These are phyloP conservation scores for Termitomyces sp. DNA, from an alignment of 768 basidiomycete species.

Conservation along the genomic window DNA sequence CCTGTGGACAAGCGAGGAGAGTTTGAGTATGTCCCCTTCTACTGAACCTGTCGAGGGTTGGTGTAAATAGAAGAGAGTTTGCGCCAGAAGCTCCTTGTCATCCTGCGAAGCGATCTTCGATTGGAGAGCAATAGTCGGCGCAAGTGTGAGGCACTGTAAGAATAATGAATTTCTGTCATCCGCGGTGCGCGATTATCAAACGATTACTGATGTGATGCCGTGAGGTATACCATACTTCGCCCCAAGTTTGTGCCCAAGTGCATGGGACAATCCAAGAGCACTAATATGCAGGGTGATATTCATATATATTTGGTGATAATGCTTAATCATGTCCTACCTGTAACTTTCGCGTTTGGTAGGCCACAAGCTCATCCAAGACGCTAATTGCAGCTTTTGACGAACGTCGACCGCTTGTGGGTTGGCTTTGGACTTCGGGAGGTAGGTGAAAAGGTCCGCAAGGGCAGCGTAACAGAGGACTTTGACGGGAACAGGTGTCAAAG, in stretches of 20 bases:
- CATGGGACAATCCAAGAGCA: conserved; percentile 70
- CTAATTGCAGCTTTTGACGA: conserved; percentile 66
- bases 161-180: background rate
- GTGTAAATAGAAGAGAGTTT: conserved; percentile 51
- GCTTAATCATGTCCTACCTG: conserved; percentile 28
- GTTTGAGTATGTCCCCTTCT: conserved; percentile 53
- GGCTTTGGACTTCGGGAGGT: conserved; percentile 60
- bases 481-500: conserved; percentile 47
- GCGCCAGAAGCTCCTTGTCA: conserved; percentile 57
- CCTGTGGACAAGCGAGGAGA: conserved; percentile 52
- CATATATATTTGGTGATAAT: background rate
- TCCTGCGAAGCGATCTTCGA: conserved; percentile 52
- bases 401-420: conserved; percentile 49
- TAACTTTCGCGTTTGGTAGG: conserved; percentile 54
- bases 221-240: conserved; percentile 74
- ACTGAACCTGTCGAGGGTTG: conserved; percentile 57
- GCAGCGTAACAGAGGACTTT: conserved; percentile 65
- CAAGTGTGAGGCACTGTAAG: conserved; percentile 63
- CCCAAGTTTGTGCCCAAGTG: conserved; percentile 69
- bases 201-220: conserved; percentile 73
- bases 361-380: conserved; percentile 81
- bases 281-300: conserved; percentile 23
- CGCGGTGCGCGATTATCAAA: background rate
- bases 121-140: conserved; percentile 56
- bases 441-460: conserved; percentile 67